These are phyloP conservation scores for Polytrichum commune DNA, from an alignment of 225 moss, liverwort and hornwort species.

Conservation along the genomic window DNA sequence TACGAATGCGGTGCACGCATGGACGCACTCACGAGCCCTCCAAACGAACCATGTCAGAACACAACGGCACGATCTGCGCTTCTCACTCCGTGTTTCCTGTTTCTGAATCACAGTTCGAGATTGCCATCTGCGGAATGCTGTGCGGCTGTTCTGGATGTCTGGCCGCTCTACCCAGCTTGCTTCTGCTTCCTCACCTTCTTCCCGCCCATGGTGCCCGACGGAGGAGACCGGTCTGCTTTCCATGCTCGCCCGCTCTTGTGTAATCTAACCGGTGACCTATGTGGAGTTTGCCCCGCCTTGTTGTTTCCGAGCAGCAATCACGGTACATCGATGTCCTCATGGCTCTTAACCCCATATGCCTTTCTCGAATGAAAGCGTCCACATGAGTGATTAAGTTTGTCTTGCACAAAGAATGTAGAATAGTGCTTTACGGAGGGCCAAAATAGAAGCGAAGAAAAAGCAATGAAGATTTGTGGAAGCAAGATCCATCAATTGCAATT, in stretches of 20 bases:
- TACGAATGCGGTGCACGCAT: constrained; percentile 29
- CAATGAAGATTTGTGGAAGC: no score
- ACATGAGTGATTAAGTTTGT: no score
- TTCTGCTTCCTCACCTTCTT: constrained; percentile 47
- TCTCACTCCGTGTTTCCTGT: constrained; percentile 21
- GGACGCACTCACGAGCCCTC: neutral
- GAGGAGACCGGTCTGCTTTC: neutral
- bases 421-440: no score
- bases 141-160: constrained; percentile 6
- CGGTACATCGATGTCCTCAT: neutral
- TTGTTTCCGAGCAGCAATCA: constrained; percentile 20
- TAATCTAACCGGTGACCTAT: constrained; percentile 39
- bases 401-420: neutral
- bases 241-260: constrained; percentile 26
- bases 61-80: constrained; percentile 19
- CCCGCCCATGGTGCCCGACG: neutral
- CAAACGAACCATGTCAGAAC: constrained; percentile 21
- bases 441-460: no score
- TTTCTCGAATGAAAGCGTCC: no score
- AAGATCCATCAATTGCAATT: no score
- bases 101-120: constrained; percentile 14
- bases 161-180: constrained; percentile 26
- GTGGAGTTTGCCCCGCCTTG: constrained; percentile 22
- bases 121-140: constrained; percentile 30
- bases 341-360: no score